These are phyloP conservation scores for Exophiala calicioides DNA, from an alignment of 2,329 filamentous ascomycete genomes.

Conservation along the genomic window DNA sequence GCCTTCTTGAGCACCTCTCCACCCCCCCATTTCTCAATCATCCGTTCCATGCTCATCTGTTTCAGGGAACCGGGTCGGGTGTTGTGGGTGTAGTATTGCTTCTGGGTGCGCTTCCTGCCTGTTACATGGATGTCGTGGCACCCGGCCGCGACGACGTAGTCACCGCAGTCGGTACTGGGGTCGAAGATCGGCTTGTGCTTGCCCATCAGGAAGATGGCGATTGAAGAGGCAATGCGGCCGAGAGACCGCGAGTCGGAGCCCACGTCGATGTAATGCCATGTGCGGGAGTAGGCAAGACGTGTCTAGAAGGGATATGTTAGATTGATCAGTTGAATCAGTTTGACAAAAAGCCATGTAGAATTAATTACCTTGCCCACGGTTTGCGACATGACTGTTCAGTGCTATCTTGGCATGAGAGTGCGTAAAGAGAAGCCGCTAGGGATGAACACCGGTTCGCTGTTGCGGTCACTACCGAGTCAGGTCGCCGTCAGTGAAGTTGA, in stretches of 20 bases:
- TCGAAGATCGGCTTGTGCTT: constrained; percentile 99
- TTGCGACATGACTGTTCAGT: constrained; percentile 43
- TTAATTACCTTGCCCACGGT: constrained; percentile 46
- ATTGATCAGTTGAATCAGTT: constrained; percentile 1
- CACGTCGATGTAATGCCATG: constrained; percentile 90
- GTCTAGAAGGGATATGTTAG: constrained; percentile 60
- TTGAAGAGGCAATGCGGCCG: constrained; percentile 48
- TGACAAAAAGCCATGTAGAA: not conserved
- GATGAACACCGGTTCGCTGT: too few species aligned
- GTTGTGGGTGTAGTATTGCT: constrained; percentile 93
- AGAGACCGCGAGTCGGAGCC: constrained; percentile 53
- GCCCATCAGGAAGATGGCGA: constrained; percentile 65
- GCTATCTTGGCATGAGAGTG: constrained; percentile 20
- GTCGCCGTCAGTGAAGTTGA: too few species aligned
- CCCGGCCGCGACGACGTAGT: constrained; percentile 94
- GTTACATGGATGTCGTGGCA: constrained; percentile 85
- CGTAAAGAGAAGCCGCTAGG: too few species aligned
- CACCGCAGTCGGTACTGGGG: constrained; percentile 95
- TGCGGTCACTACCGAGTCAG: too few species aligned
- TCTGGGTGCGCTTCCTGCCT: constrained; percentile 89
- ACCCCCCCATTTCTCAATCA: constrained; percentile 93
- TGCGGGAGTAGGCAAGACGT: constrained; percentile 89
- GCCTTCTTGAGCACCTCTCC: constrained; percentile 88
- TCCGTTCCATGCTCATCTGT: constrained; percentile 87
- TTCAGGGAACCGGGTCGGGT: constrained; percentile 85